A percentile compares a stretch with the other conserved stretches of the same genome.
These are phyloP conservation scores for Dictyophora rubrovolvata DNA, from an alignment of 768 basidiomycete species.

Conservation along the genomic window DNA sequence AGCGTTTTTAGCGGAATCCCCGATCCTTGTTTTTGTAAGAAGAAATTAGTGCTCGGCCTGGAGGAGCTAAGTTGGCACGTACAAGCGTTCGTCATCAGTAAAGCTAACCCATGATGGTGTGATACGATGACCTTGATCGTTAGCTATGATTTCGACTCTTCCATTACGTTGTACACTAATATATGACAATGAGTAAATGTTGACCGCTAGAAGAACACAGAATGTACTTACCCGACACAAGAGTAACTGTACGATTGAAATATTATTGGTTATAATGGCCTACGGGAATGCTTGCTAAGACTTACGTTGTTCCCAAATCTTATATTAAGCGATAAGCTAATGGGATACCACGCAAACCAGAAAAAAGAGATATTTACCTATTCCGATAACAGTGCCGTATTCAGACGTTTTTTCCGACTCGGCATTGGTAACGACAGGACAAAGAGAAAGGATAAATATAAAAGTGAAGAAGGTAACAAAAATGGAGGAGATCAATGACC, in stretches of 20 bases:
- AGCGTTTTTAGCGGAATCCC: conserved; percentile 95
- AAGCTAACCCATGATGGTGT: conserved; percentile 83
- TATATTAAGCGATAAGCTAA: not conserved
- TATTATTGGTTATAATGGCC: conserved; percentile 15
- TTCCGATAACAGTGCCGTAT: conserved; percentile 90
- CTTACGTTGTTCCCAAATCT: conserved; percentile 87
- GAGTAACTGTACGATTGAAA: conserved; percentile 56
- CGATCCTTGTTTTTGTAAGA: conserved; percentile 44
- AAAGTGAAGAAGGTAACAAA: conserved; percentile 39
- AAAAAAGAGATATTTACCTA: conserved; percentile 39
- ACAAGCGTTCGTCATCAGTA: conserved; percentile 68
- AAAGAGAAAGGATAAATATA: conserved; percentile 63
- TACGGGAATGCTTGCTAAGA: not conserved
- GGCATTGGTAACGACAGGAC: conserved; percentile 52
- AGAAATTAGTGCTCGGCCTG: conserved; percentile 12
- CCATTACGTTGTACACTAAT: conserved; percentile 72
- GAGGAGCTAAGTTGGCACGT: conserved; percentile 11
- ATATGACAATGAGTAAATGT: not conserved
- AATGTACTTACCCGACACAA: conserved; percentile 73
- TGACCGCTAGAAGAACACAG: not conserved
- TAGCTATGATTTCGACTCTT: conserved; percentile 82
- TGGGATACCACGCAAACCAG: conserved; percentile 10
- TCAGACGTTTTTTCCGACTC: conserved; percentile 59
- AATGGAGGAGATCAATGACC: not conserved
- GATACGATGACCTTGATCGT: conserved; percentile 84